Base-by-base conservation (phyloP, 306 rosid genomes). In the Neltuma alba region DNA sequence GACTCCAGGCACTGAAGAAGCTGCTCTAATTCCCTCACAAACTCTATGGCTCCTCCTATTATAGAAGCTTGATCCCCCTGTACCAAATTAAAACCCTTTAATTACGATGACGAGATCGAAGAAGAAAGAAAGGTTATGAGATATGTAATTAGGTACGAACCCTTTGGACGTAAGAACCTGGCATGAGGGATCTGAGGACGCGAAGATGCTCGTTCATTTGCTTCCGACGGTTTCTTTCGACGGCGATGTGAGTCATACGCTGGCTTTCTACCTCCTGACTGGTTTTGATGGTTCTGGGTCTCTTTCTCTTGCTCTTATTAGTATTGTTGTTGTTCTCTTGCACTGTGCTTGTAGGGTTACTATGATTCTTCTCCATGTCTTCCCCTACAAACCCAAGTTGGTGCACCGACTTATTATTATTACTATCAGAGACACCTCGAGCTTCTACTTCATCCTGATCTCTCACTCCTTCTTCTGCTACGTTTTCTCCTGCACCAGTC, bases 21-120 rank as follows among this genome's bases (percentile, higher is more conserved):
- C 63, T 95, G 99, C 82, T 95, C 99, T 25, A 95, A 52, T 80
- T 95, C 99, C 77, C 99, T 86, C 78, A 95, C 97, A 77, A 95
- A 95, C 81, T 95, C 99, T 64, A 95, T 95, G 2, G 99, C 99
- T 82, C 99, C 99, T 0, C 98, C 99, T 70, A 95, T 95, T 58
- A 95, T 95, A 1, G 99, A 95, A n/a, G 99, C 99, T 86, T 95
- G 99, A 83, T 95, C 99, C 64, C 97, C 99, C 99, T 94, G 57
- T 5, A 15, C 2, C 3, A 36, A 37, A 15, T 13, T 3, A 58
- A 28, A 33, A 27, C 37, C 37, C 38, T 25, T 25, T 58, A 25
- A 58, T 45, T 1, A 44, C 7, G 54, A 47, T 0, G 45, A 44
- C 3, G 48, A 45, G 52, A 3, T n/a, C 14, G 52, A 15, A 45